Base-by-base conservation (phyloP, 2,329 filamentous ascomycete species). In the Ophiocordyceps camponoti-rufipedis region DNA sequence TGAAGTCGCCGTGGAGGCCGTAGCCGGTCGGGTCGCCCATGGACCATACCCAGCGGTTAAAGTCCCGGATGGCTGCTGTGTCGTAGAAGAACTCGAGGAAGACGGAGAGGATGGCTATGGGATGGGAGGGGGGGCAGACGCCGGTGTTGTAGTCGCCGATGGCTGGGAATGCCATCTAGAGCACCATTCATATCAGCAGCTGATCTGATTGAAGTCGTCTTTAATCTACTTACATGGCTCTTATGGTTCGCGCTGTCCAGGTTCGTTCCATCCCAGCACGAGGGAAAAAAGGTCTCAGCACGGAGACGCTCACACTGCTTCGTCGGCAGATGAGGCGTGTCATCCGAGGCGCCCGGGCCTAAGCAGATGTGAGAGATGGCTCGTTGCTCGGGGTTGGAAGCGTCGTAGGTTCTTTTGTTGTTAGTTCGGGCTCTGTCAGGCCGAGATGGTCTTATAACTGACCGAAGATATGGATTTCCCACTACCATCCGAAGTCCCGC, bases 401-500 rank as follows among this genome's bases (percentile, higher is more conserved):
- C 53, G 40, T 63, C 65, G 54, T 64, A 71, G 46, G 68, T 69
- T 44, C 57, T 56, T 14, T 6, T 12, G 14, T 11, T 10, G 18
- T 14, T 8, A 12, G n/a, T 19, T 10, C 10, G 8, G 18, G 4
- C 3, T 19, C 39, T 41, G 10, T 3, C 7, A 13, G 4, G 10
- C 11, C 18, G 5, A 19, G 5, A 2, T 4, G 7, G 18, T 19
- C n/a, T 4, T 2, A 28, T 12, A 8, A 19, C 39, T 13, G 18
- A 55, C 51, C 50, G 48, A 49, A 75, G 70, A 50, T 66, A 64
- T 47, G 72, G 64, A 51, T 78, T 66, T 32, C 80, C 80, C 5
- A 77, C 74, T 31, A 83, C 45, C 76, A 84, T 82, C 45, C 76
- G 74, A 52, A 83, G 77, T 45, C 69, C 74, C 16, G 67, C 57